These are phyloP conservation scores for Vitis hybrid DNA, from an alignment of 177 flowering plant genomes.

Conservation along the genomic window DNA sequence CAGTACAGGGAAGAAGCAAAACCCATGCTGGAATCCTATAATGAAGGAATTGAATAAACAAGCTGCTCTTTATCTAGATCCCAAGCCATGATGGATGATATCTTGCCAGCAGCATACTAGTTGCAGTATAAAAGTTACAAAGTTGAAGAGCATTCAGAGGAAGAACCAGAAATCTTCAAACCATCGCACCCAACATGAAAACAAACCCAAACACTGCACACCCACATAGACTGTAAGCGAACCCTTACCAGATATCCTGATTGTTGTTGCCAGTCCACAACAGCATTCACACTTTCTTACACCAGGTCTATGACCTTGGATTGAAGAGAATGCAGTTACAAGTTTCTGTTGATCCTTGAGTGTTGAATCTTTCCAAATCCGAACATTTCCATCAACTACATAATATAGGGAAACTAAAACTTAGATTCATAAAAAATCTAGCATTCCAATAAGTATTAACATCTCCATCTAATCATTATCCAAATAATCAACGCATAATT, in stretches of 20 bases:
- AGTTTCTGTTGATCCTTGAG: conserved; percentile 68
- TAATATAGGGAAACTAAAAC: conserved; percentile 1
- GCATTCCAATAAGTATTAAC: neutral
- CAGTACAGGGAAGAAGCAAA: neutral
- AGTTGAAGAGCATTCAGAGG: neutral
- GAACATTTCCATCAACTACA: conserved; percentile 84
- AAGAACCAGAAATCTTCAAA: neutral
- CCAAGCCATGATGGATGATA: conserved; percentile 86
- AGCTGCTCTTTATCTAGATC: conserved; percentile 95
- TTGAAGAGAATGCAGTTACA: conserved; percentile 89
- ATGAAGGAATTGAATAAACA: conserved; percentile 59
- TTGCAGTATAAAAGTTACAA: conserved; percentile 10
- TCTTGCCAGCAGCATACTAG: conserved; percentile 88
- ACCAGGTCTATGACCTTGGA: conserved; percentile 84
- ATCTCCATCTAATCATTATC: conserved; percentile 1
- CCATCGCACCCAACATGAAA: neutral
- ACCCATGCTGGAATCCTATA: conserved; percentile 70
- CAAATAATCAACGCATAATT: conserved; percentile 22
- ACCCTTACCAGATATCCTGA: conserved; percentile 84
- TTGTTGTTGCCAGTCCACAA: conserved; percentile 98
- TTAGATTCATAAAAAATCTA: neutral
- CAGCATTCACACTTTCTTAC: conserved; percentile 70
- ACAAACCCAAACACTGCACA: neutral
- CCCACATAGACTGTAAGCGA: neutral
- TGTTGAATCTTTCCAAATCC: conserved; percentile 89